Conservation (phyloP, 208 protist genomes). For the Trypanosomatidae sp. region DNA sequence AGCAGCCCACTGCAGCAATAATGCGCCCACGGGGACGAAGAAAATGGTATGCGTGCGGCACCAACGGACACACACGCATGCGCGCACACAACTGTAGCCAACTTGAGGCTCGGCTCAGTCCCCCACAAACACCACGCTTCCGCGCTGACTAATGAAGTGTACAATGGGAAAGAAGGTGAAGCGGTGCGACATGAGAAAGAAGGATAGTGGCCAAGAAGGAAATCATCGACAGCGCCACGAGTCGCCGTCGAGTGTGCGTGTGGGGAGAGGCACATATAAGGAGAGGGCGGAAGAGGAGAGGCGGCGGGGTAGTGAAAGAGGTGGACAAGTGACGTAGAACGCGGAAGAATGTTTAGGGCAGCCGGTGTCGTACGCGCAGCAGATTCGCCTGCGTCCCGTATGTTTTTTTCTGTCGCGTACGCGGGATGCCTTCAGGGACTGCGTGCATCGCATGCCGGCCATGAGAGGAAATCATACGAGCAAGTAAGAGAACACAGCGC, state of each 20-base stretch:
- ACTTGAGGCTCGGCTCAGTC: background rate
- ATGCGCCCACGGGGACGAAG: background rate
- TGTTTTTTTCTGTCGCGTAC: background rate
- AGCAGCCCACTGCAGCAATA: background rate
- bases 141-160: background rate
- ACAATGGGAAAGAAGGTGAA: too few relatives aligned
- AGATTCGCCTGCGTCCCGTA: background rate
- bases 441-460: background rate
- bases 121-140: background rate
- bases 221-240: background rate
- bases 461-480: too few relatives aligned
- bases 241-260: background rate
- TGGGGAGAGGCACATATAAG: background rate
- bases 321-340: slow-evolving; percentile 6
- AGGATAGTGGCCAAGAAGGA: background rate
- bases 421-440: background rate
- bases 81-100: background rate
- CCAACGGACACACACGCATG: background rate
- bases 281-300: background rate
- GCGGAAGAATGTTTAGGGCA: background rate
- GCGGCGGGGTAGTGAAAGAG: background rate
- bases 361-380: background rate
- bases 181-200: background rate
- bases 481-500: background rate
- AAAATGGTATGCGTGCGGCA: background rate